Evolutionary conservation across 192 early-diverging fungal genomes (phyloP).

Genomic region (Umbelopsis isabellina): DNA sequence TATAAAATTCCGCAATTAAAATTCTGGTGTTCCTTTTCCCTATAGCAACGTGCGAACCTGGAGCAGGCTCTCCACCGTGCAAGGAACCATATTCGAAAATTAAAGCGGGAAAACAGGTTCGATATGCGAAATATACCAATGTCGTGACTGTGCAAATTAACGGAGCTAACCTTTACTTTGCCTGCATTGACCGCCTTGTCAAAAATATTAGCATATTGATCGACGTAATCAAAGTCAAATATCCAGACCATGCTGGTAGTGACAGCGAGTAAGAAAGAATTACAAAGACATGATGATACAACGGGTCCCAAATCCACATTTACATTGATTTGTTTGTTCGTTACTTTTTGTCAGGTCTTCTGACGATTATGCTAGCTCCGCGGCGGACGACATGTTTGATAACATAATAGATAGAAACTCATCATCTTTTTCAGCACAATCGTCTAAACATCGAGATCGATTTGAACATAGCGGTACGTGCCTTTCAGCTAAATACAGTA

Average conservation of each 20-base stretch:
- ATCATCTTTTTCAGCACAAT: too few relatives aligned
- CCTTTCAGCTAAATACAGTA: too few relatives aligned
- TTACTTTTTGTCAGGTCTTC: too few relatives aligned
- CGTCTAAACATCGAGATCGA: too few relatives aligned
- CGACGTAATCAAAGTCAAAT: slow-evolving; percentile 19
- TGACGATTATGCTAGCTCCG: too few relatives aligned
- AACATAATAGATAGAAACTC: too few relatives aligned
- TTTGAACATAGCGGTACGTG: too few relatives aligned
- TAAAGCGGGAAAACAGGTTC: slow-evolving; percentile 50
- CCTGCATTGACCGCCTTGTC: neutral
- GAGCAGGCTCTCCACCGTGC: slow-evolving; percentile 29
- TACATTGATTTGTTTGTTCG: too few relatives aligned
- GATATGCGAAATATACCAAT: neutral
- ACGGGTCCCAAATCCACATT: too few relatives aligned
- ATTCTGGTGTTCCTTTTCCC: neutral
- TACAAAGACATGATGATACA: too few relatives aligned
- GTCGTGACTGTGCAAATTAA: neutral
- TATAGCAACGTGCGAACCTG: neutral
- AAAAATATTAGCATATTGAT: slow-evolving; percentile 14
- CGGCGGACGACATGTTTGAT: too few relatives aligned
- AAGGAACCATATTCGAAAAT: slow-evolving; percentile 38
- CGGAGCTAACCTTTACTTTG: neutral
- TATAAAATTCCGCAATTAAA: neutral
- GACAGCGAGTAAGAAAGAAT: neutral
- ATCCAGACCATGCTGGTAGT: slow-evolving; percentile 21